These are phyloP conservation scores for Fonsecaea erecta DNA, from an alignment of 2,329 filamentous ascomycete genomes.

Conservation along the genomic window DNA sequence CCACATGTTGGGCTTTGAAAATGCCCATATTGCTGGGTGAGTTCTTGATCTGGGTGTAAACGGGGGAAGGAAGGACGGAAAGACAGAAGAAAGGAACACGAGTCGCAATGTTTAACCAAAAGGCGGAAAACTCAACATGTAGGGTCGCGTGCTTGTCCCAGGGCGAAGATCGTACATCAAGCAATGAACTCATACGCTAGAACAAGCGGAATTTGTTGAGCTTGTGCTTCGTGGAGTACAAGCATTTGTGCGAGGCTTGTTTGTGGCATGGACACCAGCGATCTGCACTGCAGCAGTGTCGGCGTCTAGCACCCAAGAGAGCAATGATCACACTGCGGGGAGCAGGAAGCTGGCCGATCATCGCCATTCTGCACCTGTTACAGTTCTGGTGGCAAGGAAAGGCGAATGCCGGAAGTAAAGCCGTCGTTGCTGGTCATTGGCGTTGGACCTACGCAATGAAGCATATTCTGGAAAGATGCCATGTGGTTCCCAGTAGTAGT, in stretches of 20 bases:
- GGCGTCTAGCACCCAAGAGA: background rate
- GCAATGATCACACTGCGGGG: background rate
- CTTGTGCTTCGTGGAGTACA: background rate
- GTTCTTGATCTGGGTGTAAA: background rate
- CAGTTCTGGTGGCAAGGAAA: background rate
- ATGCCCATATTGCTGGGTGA: constrained; percentile 2
- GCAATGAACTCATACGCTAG: background rate
- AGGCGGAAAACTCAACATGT: background rate
- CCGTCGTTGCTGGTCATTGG: background rate
- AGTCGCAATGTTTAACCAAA: background rate
- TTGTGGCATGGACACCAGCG: background rate
- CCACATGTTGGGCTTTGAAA: background rate
- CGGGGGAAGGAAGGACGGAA: background rate
- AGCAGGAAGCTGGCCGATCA: background rate
- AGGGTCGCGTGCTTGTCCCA: background rate
- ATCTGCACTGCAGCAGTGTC: background rate
- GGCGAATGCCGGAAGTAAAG: background rate
- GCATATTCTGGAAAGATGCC: no score
- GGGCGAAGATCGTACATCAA: background rate
- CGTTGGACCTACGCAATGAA: no score
- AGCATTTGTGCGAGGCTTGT: background rate
- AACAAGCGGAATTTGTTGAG: background rate
- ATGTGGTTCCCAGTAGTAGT: no score
- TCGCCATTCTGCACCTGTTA: background rate
- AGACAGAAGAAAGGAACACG: background rate